Percentiles rank a stretch among this genome's conserved stretches.
phyloP scores from a whole-genome alignment of 1,139 yeast genomes.

The Taphrina confusa region DNA sequence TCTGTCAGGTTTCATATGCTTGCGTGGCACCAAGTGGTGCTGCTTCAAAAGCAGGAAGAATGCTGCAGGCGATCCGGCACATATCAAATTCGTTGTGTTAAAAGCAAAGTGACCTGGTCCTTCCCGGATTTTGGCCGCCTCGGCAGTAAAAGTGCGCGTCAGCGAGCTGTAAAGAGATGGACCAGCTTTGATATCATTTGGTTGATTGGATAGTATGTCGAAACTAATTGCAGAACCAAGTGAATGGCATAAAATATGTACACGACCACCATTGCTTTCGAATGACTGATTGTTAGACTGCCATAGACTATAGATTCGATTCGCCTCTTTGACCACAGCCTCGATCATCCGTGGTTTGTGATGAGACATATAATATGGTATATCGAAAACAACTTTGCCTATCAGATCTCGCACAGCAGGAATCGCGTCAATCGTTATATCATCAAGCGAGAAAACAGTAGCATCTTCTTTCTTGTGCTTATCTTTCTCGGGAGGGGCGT shows the following conservation, averaged over 20 bases:
- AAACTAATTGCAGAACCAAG: conserved; percentile 83
- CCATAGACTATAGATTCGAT: conserved; percentile 64
- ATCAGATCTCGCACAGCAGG: conserved; percentile 72
- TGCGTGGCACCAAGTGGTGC: conserved; percentile 41
- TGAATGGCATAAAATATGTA: conserved; percentile 86
- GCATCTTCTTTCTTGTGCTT: conserved; percentile 21
- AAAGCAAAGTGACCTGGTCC: conserved; percentile 53
- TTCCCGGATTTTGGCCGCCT: conserved; percentile 29
- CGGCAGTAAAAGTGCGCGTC: conserved; percentile 35
- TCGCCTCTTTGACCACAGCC: conserved; percentile 70
- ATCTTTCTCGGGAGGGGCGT: conserved; percentile 40
- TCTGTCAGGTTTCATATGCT: neutral
- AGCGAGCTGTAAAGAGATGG: conserved; percentile 34
- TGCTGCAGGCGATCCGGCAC: conserved; percentile 89
- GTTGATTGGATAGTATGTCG: conserved; percentile 70
- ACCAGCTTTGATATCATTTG: conserved; percentile 41
- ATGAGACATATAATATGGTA: conserved; percentile 78
- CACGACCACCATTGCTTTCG: conserved; percentile 57
- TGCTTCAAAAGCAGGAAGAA: conserved; percentile 54
- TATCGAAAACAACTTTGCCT: conserved; percentile 84
- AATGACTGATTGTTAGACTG: conserved; percentile 67
- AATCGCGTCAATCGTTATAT: conserved; percentile 79
- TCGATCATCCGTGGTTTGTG: conserved; percentile 64
- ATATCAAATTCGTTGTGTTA: conserved; percentile 71
- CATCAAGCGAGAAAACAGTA: conserved; percentile 62